phyloP scores from a whole-genome alignment of 2,329 filamentous ascomycete genomes.

The Fusarium oxysporum region DNA sequence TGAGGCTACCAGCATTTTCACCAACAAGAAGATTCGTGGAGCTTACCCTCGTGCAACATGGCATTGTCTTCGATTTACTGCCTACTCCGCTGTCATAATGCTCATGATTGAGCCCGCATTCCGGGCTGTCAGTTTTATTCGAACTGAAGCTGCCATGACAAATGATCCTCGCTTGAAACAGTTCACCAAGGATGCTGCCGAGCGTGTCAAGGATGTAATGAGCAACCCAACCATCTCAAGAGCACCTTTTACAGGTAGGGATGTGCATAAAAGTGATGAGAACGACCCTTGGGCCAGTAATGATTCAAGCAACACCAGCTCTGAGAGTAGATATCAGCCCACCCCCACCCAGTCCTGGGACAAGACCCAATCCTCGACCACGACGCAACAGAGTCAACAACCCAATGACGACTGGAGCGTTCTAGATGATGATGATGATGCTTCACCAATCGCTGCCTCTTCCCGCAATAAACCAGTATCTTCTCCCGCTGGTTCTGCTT shows the following conservation, averaged over 20 bases:
- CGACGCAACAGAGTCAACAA: constrained; percentile 19
- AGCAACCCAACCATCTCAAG: constrained; percentile 11
- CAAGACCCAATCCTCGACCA: background rate
- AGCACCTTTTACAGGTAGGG: constrained; percentile 12
- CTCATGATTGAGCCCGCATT: constrained; percentile 44
- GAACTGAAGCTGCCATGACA: constrained; percentile 39
- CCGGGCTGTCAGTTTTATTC: constrained; percentile 41
- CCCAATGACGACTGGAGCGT: constrained; percentile 42
- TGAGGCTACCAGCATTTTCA: constrained; percentile 44
- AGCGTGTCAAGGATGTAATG: constrained; percentile 43
- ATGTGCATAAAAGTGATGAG: constrained; percentile 15
- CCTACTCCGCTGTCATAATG: constrained; percentile 43
- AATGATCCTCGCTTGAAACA: constrained; percentile 36
- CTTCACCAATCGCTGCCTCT: constrained; percentile 56
- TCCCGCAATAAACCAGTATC: constrained; percentile 36
- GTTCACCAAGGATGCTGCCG: constrained; percentile 42
- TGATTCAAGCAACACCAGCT: background rate
- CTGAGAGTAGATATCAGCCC: background rate
- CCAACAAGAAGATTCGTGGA: constrained; percentile 43
- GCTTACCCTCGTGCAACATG: constrained; percentile 41
- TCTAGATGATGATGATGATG: constrained; percentile 53
- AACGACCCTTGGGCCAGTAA: constrained; percentile 14
- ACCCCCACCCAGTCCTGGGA: constrained; percentile 16
- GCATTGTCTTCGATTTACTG: constrained; percentile 44
- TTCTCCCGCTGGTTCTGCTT: constrained; percentile 50